Evolutionary conservation across 2,329 filamentous ascomycete genomes (phyloP), one percentile per base, ranked within the genome.

Genomic region (Penicillium sp.): DNA sequence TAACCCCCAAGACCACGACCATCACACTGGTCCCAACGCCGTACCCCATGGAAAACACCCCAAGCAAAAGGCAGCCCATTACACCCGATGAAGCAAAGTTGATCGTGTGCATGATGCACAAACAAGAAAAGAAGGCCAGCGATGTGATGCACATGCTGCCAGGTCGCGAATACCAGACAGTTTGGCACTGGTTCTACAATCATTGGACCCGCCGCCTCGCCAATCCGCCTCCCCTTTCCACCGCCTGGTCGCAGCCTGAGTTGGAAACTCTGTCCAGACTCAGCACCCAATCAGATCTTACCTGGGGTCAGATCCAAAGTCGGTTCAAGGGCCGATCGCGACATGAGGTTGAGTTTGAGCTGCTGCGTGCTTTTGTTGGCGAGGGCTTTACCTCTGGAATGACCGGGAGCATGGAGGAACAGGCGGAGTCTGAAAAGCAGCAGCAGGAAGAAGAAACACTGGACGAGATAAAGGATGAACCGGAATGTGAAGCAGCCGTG

Each of bases 311-410:
- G 20, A 66, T 74, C 32, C 64, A 62, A 40, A 51, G 54, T 18
- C 55, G 58, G n/a, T 53, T 75, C n/a, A 69, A 68, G 7, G 60
- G 62, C 31, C 67, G 71, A 22, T 64, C 68, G 16, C 60, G 61
- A 42, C 55, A 62, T 20, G 71, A 73, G 50, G 62, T 73, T 31
- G 72, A 75, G 51, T 69, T 69, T 55, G 66, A 74, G 48, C 53
- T 74, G 51, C 57, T 75, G 54, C 63, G 64, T 50, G 60, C 68
- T 24, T 74, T 70, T 43, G 48, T 54, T 10, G 50, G 40, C 3
- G 47, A 59, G 11, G 37, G 46, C 3, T 34, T 18, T 22, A 26
- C 40, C 9, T 49, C 44, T n/a, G 11, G 10, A 16, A 29, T 32
- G 4, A n/a, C 8, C 4, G 20, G 20, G 2, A 22, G 10, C 14